Evolutionary conservation across 2,329 filamentous ascomycete species (phyloP).

Genomic region (Neofusicoccum laricinum): DNA sequence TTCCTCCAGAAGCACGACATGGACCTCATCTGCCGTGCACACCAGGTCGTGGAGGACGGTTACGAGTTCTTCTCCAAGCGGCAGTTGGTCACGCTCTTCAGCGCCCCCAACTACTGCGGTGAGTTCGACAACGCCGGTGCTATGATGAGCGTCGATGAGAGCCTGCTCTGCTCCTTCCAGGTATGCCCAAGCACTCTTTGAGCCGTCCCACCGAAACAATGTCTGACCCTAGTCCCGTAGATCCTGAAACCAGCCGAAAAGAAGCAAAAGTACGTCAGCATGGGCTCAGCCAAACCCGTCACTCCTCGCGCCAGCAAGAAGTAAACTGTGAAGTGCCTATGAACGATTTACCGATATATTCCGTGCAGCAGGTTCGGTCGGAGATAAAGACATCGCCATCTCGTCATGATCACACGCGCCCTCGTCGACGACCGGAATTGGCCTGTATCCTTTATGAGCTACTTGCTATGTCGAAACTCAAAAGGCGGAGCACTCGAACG

Average conservation of each 20-base stretch:
- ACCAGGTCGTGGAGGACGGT: slow-evolving; percentile 97
- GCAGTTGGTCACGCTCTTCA: slow-evolving; percentile 95
- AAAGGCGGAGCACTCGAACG: slow-evolving; percentile 8
- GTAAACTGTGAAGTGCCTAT: slow-evolving; percentile 27
- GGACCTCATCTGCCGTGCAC: slow-evolving; percentile 97
- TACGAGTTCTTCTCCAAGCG: slow-evolving; percentile 99
- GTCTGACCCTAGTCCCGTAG: slow-evolving; percentile 44
- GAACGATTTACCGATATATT: slow-evolving; percentile 33
- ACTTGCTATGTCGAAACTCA: slow-evolving; percentile 14
- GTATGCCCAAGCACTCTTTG: slow-evolving; percentile 46
- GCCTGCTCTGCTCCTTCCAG: slow-evolving; percentile 98
- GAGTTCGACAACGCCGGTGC: slow-evolving; percentile 99
- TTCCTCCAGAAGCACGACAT: slow-evolving; percentile 99
- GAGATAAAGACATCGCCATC: slow-evolving; percentile 60
- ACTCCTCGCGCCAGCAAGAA: slow-evolving; percentile 67
- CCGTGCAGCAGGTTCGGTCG: slow-evolving; percentile 89
- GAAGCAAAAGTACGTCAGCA: slow-evolving; percentile 99
- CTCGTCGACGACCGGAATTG: slow-evolving; percentile 17
- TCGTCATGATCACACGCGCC: slow-evolving; percentile 18
- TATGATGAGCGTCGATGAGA: slow-evolving; percentile 99
- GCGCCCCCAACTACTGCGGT: slow-evolving; percentile 97
- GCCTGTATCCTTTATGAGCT: slow-evolving; percentile 17
- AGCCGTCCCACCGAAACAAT: not conserved
- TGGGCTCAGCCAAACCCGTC: slow-evolving; percentile 65
- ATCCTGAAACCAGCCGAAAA: slow-evolving; percentile 99